Percentiles rank a stretch among this genome's conserved stretches.
Evolutionary conservation across 441 rosid genomes (phyloP).

Genomic region (Populus tomentosa): DNA sequence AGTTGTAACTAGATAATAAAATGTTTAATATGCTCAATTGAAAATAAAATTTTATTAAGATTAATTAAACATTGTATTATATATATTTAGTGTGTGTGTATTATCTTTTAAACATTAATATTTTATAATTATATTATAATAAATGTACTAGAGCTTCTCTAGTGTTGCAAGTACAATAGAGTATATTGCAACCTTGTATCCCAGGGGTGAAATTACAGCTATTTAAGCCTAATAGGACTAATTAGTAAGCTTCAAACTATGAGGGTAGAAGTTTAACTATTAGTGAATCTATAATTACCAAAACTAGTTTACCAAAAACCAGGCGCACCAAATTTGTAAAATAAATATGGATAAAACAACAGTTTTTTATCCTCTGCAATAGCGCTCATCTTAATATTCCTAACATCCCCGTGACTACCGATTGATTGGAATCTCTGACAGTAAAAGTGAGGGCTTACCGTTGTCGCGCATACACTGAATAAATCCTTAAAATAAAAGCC

Average conservation of each 20-base stretch:
- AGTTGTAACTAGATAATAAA: too few relatives aligned
- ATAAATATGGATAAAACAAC: slow-evolving; percentile 9
- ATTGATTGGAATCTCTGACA: not conserved
- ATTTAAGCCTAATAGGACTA: not conserved
- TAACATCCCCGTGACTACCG: not conserved
- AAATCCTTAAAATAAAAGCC: slow-evolving; percentile 6
- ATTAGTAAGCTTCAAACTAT: not conserved
- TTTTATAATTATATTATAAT: too few relatives aligned
- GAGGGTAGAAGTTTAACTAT: not conserved
- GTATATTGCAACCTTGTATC: too few relatives aligned
- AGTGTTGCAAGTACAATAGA: too few relatives aligned
- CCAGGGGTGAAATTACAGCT: not conserved
- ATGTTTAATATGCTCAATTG: too few relatives aligned
- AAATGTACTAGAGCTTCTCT: too few relatives aligned
- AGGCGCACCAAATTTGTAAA: not conserved
- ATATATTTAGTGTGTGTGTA: too few relatives aligned
- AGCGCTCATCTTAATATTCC: not conserved
- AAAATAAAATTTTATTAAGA: too few relatives aligned
- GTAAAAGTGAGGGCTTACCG: not conserved
- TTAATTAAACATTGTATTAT: too few relatives aligned
- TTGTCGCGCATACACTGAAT: slow-evolving; percentile 6
- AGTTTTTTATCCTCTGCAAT: slow-evolving; percentile 1
- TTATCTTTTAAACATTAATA: too few relatives aligned
- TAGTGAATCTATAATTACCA: not conserved
- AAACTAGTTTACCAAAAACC: not conserved